Base-by-base conservation (phyloP, 441 rosid genomes). In the Populus trichocarpa region DNA sequence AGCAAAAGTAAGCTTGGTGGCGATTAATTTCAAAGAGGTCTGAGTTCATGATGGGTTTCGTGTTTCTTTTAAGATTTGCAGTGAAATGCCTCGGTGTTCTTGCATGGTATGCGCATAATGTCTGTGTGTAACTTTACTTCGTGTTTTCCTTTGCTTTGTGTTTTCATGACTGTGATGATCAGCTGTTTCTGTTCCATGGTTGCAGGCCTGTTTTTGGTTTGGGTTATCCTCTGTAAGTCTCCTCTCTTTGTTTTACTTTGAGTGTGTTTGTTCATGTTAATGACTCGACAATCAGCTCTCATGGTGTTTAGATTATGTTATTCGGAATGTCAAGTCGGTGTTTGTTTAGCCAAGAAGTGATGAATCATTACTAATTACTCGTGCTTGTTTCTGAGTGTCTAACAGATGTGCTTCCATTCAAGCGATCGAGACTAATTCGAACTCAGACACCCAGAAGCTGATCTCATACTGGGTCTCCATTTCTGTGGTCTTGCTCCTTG, bases 161-260 rank as follows among this genome's bases (percentile, higher is more conserved):
- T 73, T 32, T 72, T 0, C 1, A 2, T 35, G 11, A 2, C 13
- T 11, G 13, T 63, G 35, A 28, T 12, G 28, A 23, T 40, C 2
- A 46, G 18, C 38, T 2, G 18, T 46, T 74, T 23, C 7, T 57
- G 4, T 36, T 30, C 42, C 18, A 20, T 64, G 57, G 57, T 69
- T 64, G 73, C 83, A 80, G 85, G 81, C 85, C 85, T 80, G 63
- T 82, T 33, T 35, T 78, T 67, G 85, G 82, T 42, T 53, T 85
- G 75, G 82, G 68, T 3, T 85, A 82, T 78, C 87, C 87, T 46
- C 71, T 85, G 87, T 82, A 50, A 80, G 82, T 70, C 67, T 74
- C 14, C 64, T 30, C 71, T 61, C n/a, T 33, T 13, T 18, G 9
- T 32, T 25, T 16, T 23, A 25, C 50, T 42, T 20, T 73, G 9